These are phyloP conservation scores for Coemansia sp. DNA, from an alignment of 192 early-diverging fungal species.

Conservation along the genomic window DNA sequence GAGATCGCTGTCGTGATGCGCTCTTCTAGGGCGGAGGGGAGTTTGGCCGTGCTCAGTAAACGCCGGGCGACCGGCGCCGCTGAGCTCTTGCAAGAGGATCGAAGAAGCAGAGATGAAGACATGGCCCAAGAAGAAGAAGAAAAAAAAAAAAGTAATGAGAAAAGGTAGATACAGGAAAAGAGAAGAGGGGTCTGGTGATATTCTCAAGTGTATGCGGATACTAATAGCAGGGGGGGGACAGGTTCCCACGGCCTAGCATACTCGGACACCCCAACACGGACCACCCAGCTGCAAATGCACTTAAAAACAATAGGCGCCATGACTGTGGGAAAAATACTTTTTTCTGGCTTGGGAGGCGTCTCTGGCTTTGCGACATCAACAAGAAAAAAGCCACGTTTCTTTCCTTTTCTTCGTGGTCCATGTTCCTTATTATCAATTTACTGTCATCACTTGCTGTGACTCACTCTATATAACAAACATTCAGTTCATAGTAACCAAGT, in stretches of 20 bases:
- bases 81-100: neutral
- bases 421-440: neutral
- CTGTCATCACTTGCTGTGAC: neutral
- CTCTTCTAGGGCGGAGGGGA: constrained; percentile 45
- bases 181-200: neutral
- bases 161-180: neutral
- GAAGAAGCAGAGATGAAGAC: neutral
- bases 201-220: neutral
- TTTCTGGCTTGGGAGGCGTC: too few species aligned
- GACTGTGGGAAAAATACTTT: neutral
- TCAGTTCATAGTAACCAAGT: neutral
- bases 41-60: constrained; percentile 8
- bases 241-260: neutral
- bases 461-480: neutral
- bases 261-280: neutral
- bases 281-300: neutral
- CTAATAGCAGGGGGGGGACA: neutral
- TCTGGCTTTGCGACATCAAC: neutral
- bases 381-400: neutral
- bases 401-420: neutral
- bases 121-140: neutral
- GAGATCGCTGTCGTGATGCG: constrained; percentile 56
- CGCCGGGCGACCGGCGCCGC: constrained; percentile 8
- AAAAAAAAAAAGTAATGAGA: neutral
- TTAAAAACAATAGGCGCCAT: neutral